Evolutionary conservation across 257 asterid species (phyloP), one percentile per base, ranked within the genome.

Genomic region (Primulina huaijiensis): DNA sequence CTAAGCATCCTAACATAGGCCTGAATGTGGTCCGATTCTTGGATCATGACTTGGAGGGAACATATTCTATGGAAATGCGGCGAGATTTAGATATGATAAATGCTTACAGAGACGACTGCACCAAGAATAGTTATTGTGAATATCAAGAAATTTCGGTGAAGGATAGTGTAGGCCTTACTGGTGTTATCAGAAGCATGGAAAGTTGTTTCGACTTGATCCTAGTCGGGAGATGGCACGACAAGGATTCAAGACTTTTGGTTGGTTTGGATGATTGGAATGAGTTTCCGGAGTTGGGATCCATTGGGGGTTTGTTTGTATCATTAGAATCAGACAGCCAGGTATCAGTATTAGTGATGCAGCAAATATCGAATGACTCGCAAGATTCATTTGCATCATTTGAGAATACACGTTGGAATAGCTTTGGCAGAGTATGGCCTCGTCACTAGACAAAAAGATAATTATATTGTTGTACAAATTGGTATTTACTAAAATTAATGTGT

Each of bases 251-350:
- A 20, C 65, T 81, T 70, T 63, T 81, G 67, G 64, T 60, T 0
- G 85, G 88, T 30, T 67, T 81, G 6, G 14, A 27, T 0, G 84
- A 76, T 21, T 84, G 88, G 88, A 74, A 77, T 34, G 88, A 81
- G 63, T 64, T 55, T 17, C 80, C 84, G 21, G 88, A 81, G 73
- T 34, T 84, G 35, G 88, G 88, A 23, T 25, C 29, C 21, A 40
- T 84, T 3, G 89, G 84, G 8, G 84, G 79, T 30, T 72, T 84
- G 80, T 25, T 84, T 25, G 75, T 76, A 0, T 58, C 79, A 1
- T 25, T 74, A 40, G 80, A 81, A 65, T 43, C 80, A 2, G 61
- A 52, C 40, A 61, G 60, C 19, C 62, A 55, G 8, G 82, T 76
- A 1, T 67, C 82, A 2, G 75, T 81, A 9, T 67, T 84, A 25